phyloP scores from a whole-genome alignment of 75 land plant species.

The Adiantum capillusveneris region DNA sequence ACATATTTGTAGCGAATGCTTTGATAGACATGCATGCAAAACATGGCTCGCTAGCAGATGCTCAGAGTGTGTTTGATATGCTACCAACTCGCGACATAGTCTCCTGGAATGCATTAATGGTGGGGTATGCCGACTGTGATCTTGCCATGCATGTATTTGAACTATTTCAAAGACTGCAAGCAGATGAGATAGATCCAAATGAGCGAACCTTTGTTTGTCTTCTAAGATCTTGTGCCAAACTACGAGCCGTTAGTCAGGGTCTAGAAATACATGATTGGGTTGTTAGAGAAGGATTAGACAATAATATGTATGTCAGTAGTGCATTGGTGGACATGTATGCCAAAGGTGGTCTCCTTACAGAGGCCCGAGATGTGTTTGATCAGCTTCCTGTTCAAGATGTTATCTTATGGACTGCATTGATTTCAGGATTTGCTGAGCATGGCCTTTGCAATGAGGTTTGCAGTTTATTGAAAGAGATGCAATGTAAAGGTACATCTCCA shows the following conservation, averaged over 20 bases:
- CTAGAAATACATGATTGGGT: slow-evolving; percentile 54
- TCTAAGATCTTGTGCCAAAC: slow-evolving; percentile 31
- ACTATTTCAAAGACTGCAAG: slow-evolving; percentile 11
- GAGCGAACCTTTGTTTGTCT: slow-evolving; percentile 12
- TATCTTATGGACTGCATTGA: slow-evolving; percentile 15
- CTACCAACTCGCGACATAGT: slow-evolving; percentile 2
- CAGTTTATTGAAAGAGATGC: slow-evolving; percentile 9
- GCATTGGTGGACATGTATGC: slow-evolving; percentile 13
- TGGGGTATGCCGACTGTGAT: slow-evolving; percentile 8
- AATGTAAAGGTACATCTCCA: slow-evolving; percentile 10
- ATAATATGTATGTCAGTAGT: background rate
- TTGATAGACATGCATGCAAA: slow-evolving; percentile 19
- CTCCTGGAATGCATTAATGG: slow-evolving; percentile 14
- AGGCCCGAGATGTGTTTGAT: slow-evolving; percentile 11
- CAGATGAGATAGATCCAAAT: slow-evolving; percentile 13
- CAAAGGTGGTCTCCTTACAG: slow-evolving; percentile 7
- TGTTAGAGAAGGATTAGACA: background rate
- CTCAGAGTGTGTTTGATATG: slow-evolving; percentile 9
- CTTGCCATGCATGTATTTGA: slow-evolving; percentile 1
- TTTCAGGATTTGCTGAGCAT: slow-evolving; percentile 8
- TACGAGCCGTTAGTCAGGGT: slow-evolving; percentile 37
- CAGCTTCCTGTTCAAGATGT: background rate
- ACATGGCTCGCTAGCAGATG: slow-evolving; percentile 8
- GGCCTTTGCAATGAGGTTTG: slow-evolving; percentile 6
- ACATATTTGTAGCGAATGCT: slow-evolving; percentile 4